Evolutionary conservation across 805 yeast genomes (phyloP), one percentile per base, ranked within the genome.

Genomic region (Candida qinlingensis): DNA sequence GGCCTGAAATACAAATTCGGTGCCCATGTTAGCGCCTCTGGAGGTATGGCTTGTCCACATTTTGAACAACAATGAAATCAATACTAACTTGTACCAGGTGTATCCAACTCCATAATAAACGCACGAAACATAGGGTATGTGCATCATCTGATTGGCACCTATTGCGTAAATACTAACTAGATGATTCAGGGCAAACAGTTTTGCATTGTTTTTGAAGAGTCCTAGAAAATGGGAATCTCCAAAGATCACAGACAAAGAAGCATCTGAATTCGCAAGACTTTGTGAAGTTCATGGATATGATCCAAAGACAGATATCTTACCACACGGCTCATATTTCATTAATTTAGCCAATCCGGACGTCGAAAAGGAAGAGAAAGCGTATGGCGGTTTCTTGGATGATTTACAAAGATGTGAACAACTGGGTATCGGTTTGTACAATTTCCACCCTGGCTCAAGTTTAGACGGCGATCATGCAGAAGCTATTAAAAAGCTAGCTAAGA

Each of bases 291-390:
- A 74, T 61, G 79, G 83, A 2, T 91, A 81, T 65, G 77, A 89
- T 62, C 84, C 96, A 4, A 62, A 76, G 47, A 85, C 83, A 6
- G 96, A 91, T 60, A 76, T 89, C 44, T 73, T 94, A 43, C 98
- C 99, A 0, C 99, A 94, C 66, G 98, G 97, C 1, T 89, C 96
- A 27, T 94, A 91, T 64, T 82, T 94, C 58, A 91, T 94, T 62
- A 94, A 94, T 63, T 68, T 94, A 52, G 97, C 96, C 27, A 90
- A 89, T 56, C 97, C 97, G 1, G 97, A 90, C 55, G 65, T 66
- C 2, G 94, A 80, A 52, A 92, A 89, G 63, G 87, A 83, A 49
- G 74, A 73, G 33, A 87, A 87, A 60, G 85, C 96, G 9, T 81
- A 78, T 59, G 83, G 73, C 1, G 83, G 91, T 5, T 85, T 94